Evolutionary conservation across 2,329 filamentous ascomycete species (phyloP).

Genomic region (Xylaria sp.): DNA sequence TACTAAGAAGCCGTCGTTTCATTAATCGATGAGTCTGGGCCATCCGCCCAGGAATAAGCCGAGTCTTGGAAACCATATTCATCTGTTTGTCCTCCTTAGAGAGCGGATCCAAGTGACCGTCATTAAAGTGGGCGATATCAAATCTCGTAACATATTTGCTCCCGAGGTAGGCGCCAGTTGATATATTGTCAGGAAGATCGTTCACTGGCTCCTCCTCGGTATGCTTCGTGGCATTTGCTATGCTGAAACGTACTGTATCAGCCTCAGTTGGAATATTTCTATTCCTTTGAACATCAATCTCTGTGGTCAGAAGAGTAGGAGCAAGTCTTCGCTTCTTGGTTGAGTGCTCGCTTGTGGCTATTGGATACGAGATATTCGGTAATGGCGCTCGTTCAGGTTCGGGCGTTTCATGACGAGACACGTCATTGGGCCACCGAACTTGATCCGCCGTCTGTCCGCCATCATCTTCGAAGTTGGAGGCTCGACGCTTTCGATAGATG

Average conservation of each 20-base stretch:
- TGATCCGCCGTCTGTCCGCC: constrained; percentile 15
- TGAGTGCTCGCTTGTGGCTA: constrained; percentile 18
- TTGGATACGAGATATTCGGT: neutral
- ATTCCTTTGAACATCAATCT: constrained; percentile 36
- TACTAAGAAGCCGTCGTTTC: constrained; percentile 40
- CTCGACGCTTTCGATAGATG: constrained; percentile 42
- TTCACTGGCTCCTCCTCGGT: constrained; percentile 5
- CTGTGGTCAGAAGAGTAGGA: constrained; percentile 40
- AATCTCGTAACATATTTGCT: constrained; percentile 42
- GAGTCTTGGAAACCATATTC: constrained; percentile 25
- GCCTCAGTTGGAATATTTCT: constrained; percentile 46
- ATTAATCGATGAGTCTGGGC: constrained; percentile 43
- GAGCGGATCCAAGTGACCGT: neutral
- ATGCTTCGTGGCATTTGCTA: neutral
- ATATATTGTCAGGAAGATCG: neutral
- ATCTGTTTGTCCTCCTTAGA: constrained; percentile 30
- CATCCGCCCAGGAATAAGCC: constrained; percentile 39
- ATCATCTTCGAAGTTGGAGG: constrained; percentile 36
- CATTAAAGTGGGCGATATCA: constrained; percentile 40
- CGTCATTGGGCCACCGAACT: neutral
- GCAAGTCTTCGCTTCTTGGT: constrained; percentile 45
- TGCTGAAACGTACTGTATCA: constrained; percentile 35
- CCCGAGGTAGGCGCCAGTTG: constrained; percentile 43
- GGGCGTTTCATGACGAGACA: neutral
- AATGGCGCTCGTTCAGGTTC: neutral